These are phyloP conservation scores for Chenopodium formosanum DNA, from an alignment of 148 eudicot species.

Conservation along the genomic window DNA sequence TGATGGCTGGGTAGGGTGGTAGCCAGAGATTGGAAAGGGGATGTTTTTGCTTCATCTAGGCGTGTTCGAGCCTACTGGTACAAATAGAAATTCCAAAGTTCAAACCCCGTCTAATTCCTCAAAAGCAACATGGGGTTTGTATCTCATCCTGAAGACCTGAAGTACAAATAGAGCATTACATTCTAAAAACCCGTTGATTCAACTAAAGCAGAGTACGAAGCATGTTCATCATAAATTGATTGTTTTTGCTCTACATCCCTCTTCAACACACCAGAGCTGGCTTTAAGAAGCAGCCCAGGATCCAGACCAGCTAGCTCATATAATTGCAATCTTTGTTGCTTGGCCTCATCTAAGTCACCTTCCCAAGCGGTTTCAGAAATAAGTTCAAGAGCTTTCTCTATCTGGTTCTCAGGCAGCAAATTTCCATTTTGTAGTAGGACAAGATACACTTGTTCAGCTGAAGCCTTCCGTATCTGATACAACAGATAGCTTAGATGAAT, in stretches of 20 bases:
- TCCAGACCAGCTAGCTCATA: constrained; percentile 60
- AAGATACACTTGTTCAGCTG: constrained; percentile 89
- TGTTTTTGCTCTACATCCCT: constrained; percentile 33
- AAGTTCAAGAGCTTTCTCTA: constrained; percentile 76
- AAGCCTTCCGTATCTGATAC: constrained; percentile 75
- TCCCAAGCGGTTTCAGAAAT: constrained; percentile 91
- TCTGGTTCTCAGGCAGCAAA: constrained; percentile 55
- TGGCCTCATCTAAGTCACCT: constrained; percentile 75
- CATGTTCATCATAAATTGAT: constrained; percentile 67
- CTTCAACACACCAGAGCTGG: constrained; percentile 29
- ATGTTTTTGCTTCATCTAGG: no score
- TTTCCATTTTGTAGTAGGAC: constrained; percentile 71
- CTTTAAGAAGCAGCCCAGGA: constrained; percentile 33
- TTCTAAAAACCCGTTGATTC: constrained; percentile 74
- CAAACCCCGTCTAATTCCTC: not conserved
- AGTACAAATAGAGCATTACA: not conserved
- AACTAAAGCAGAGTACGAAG: constrained; percentile 76
- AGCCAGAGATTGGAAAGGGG: no score
- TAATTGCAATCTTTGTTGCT: constrained; percentile 47
- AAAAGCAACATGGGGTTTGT: not conserved
- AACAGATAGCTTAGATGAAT: not conserved
- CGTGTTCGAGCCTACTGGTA: no score
- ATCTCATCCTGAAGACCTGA: not conserved
- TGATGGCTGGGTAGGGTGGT: no score
- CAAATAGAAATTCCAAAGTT: not conserved